Evolutionary conservation across 2,329 filamentous ascomycete species (phyloP), one percentile per base, ranked within the genome.

Genomic region (Pestalotiopsis sp.): DNA sequence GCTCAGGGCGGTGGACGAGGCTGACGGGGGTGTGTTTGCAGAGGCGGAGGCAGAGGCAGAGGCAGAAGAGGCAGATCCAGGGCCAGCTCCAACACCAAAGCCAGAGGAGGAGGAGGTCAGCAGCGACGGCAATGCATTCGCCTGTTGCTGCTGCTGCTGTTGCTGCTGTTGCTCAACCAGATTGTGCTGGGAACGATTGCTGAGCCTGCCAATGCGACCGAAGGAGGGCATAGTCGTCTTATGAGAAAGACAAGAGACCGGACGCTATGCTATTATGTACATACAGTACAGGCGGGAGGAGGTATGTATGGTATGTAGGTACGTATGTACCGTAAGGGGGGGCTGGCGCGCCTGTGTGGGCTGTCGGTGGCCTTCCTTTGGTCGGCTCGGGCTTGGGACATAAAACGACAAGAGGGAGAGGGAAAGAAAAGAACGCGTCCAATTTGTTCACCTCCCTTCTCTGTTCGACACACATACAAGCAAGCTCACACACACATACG

Each of bases 111-210:
- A 63, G 67, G 68, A 57, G 39, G 65, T 71, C 31, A 69, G 55
- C 67, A 73, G 72, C 69, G 71, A 75, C 71, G 76, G 76, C 75
- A 73, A 75, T 76, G 75, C 76, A 75, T 69, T 65, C 75, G 79
- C 68, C 76, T 80, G 76, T 67, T 79, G 75, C 68, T 74, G 75
- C 63, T 74, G 76, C 67, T 79, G 75, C 68, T 76, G 79, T 74
- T 74, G 76, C 67, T 79, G 75, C 68, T 76, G 79, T 74, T 80
- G 77, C 76, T 86, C 86, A 74, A 81, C 80, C 74, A 88, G 81
- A 72, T 84, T 83, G 76, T 87, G 85, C 80, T 88, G 87, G 77
- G 87, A 87, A 74, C 85, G 85, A 76, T 86, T 87, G 81, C 82
- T 84, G 78, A 67, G 69, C 69, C 66, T 70, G 67, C 66, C 67